phyloP scores from a whole-genome alignment of 331 rosid species.

The Quercus phellos region DNA sequence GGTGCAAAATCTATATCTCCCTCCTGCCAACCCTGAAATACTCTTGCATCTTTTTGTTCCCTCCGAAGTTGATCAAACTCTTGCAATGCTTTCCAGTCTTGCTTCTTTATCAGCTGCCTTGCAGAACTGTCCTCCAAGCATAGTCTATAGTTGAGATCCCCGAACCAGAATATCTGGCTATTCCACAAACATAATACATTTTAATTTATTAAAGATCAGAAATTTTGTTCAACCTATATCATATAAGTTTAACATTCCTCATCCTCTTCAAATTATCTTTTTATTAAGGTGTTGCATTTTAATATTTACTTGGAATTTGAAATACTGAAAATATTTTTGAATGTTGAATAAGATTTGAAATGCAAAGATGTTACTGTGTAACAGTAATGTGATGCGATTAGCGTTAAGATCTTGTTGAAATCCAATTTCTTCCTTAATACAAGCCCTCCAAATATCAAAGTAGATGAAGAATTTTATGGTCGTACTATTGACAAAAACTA shows the following conservation, averaged over 20 bases:
- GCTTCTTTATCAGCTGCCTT: constrained; percentile 57
- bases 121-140: constrained; percentile 71
- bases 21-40: constrained; percentile 89
- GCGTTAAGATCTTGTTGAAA: not conserved
- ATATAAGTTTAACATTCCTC: not conserved
- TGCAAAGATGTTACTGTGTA: not conserved
- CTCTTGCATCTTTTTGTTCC: constrained; percentile 74
- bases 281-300: not conserved
- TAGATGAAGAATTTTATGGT: not conserved
- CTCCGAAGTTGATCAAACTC: constrained; percentile 78
- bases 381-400: not conserved
- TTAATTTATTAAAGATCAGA: not conserved
- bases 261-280: not conserved
- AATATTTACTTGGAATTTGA: not conserved
- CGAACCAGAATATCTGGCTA: constrained; percentile 97
- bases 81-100: constrained; percentile 83
- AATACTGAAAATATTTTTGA: not conserved
- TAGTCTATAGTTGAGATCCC: constrained; percentile 95
- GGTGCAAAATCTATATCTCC: constrained; percentile 91
- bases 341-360: not conserved
- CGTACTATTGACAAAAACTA: no score
- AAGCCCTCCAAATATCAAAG: not conserved
- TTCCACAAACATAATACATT: constrained; percentile 18
- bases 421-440: not conserved
- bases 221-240: not conserved